Evolutionary conservation across 1,284 basidiomycete genomes (phyloP), one percentile per base, ranked within the genome.

Genomic region (Trametes versicolor): DNA sequence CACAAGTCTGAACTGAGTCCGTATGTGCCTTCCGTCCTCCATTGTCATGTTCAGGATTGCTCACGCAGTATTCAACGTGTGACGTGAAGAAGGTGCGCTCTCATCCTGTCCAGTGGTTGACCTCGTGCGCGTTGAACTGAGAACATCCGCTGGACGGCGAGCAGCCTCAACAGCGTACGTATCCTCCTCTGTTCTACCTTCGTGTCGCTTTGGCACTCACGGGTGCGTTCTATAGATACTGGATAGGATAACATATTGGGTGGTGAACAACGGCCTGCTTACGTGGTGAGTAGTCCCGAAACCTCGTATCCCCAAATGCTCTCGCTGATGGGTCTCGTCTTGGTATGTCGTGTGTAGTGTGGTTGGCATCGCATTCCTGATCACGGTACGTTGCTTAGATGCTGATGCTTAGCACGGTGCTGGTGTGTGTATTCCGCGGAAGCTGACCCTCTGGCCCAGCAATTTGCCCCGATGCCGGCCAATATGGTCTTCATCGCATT

Each of bases 401-500:
- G n/a, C 10, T 2, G 19, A 10, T 32, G 2, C 4, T 17, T 6
- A 15, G 52, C 36, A 13, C 39, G 19, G 29, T 8, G 34, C 13
- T 17, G 41, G 25, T 19, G 39, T 8, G 2, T 32, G 50, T 12
- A 29, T 34, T 6, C 17, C 10, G 5, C 34, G n/a, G 23, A 37
- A 2, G 5, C 8, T 49, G 17, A 43, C n/a, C 1, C 13, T 49
- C 45, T 17, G n/a, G 2, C 21, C 25, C 48, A 29, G 48, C 63
- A 67, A 59, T 66, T 67, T 55, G 62, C 65, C 36, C 50, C 50
- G 19, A 68, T 70, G 64, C 66, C 60, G 6, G 49, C 63, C 23
- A 70, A 70, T 62, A 70, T 70, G 69, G 55, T 70, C 39, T 70
- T 66, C 51, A 60, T 70, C 55, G 64, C 64, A 45, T 41, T 68